Conservation (phyloP, 2,329 filamentous ascomycete genomes). For the Hypoxylon sp. region DNA sequence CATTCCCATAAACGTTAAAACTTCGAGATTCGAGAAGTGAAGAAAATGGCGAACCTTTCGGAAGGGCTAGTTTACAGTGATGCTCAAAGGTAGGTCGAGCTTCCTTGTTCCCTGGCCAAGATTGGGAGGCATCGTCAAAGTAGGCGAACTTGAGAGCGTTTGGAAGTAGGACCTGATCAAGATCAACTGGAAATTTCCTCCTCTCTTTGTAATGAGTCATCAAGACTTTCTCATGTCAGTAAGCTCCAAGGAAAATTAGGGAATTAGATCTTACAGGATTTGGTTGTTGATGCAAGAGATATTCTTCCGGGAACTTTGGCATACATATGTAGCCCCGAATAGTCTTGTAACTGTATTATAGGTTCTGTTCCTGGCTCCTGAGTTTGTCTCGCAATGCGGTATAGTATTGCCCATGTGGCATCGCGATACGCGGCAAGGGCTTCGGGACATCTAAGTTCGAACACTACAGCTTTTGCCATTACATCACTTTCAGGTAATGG, state of each 20-base stretch:
- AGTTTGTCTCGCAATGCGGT: constrained; percentile 48
- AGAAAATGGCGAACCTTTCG: constrained; percentile 56
- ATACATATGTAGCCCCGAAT: constrained; percentile 38
- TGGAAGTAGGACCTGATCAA: constrained; percentile 61
- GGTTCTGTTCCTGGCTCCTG: constrained; percentile 38
- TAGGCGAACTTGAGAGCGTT: constrained; percentile 64
- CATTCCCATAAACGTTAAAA: constrained; percentile 54
- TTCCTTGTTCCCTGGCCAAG: constrained; percentile 58
- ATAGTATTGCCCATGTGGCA: constrained; percentile 59
- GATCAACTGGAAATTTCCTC: constrained; percentile 58
- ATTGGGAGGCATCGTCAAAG: constrained; percentile 58
- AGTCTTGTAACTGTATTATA: constrained; percentile 40
- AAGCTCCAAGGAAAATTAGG: constrained; percentile 15
- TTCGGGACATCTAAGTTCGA: constrained; percentile 59
- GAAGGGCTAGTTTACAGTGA: constrained; percentile 59
- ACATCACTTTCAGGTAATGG: constrained; percentile 55
- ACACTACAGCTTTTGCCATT: constrained; percentile 56
- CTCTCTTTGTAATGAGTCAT: constrained; percentile 63
- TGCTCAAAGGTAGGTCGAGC: constrained; percentile 60
- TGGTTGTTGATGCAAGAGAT: constrained; percentile 37
- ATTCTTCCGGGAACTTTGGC: constrained; percentile 29
- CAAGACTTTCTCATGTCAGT: constrained; percentile 47
- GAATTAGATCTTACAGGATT: constrained; percentile 42
- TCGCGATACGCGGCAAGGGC: constrained; percentile 59
- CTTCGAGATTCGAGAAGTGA: constrained; percentile 46